phyloP scores from a whole-genome alignment of 148 eudicot species.

The Cornus kousa region DNA sequence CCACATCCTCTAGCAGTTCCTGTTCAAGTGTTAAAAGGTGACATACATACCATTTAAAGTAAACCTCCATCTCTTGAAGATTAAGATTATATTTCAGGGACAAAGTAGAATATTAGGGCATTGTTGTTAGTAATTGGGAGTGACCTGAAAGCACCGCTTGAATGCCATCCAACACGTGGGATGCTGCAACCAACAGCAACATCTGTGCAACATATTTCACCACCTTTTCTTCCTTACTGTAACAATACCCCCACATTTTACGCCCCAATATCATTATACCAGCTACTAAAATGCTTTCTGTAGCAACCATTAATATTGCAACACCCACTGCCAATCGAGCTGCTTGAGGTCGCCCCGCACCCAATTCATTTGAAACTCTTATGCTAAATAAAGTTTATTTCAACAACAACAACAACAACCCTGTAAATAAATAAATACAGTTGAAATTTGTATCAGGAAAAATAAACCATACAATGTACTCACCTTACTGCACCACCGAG shows the following conservation, averaged over 20 bases:
- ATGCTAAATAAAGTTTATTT: constrained; percentile 20
- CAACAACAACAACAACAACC: not conserved
- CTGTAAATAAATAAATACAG: not conserved
- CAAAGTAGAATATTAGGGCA: too few species aligned
- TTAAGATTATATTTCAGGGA: too few species aligned
- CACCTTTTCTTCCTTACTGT: constrained; percentile 28
- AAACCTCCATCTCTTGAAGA: not conserved
- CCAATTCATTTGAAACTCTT: constrained; percentile 39
- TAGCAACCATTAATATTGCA: constrained; percentile 21
- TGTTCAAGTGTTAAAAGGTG: not conserved
- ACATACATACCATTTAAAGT: too few species aligned
- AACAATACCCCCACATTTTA: constrained; percentile 37
- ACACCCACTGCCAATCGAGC: constrained; percentile 30
- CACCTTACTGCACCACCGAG: not conserved
- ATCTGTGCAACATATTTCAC: constrained; percentile 34
- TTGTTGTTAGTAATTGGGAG: not conserved
- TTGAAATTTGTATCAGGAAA: not conserved
- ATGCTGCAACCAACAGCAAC: constrained; percentile 23
- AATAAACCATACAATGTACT: not conserved
- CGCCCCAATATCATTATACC: constrained; percentile 23
- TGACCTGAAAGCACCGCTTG: constrained; percentile 38
- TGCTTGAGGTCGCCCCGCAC: constrained; percentile 31
- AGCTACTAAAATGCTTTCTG: constrained; percentile 24
- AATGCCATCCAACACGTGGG: constrained; percentile 12
- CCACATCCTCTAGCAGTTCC: constrained; percentile 35